These are phyloP conservation scores for Stereocaulon alpinum DNA, from an alignment of 495 filamentous ascomycete species.

Conservation along the genomic window DNA sequence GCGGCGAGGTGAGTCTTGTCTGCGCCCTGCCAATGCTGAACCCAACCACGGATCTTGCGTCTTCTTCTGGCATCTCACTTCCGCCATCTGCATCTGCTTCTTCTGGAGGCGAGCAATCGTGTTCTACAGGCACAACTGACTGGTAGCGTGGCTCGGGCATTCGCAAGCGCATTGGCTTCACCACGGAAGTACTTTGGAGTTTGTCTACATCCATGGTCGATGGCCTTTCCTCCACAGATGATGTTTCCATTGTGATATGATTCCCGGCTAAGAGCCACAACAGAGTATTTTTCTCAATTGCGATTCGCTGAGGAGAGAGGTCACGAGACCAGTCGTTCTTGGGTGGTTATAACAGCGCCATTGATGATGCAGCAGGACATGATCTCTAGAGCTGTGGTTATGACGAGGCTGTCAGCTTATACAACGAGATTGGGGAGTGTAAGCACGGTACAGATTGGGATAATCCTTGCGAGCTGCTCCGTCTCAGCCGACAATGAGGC, in stretches of 20 bases:
- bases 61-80: conserved; percentile 9
- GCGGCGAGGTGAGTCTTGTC: conserved; percentile 57
- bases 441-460: not conserved
- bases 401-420: not conserved
- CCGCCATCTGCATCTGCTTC: conserved; percentile 7
- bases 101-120: conserved; percentile 8
- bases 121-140: not conserved
- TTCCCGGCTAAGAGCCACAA: not conserved
- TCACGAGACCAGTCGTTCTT: not conserved
- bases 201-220: not conserved
- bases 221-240: not conserved
- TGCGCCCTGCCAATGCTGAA: conserved; percentile 66
- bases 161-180: not conserved
- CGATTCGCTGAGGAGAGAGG: not conserved
- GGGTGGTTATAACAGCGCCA: not conserved
- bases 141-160: not conserved
- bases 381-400: not conserved
- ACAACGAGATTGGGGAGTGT: not conserved
- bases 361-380: not conserved
- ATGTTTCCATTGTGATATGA: too few species aligned
- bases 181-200: not conserved
- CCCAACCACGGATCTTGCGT: conserved; percentile 46
- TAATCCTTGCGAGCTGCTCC: not conserved
- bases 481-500: not conserved
- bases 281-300: not conserved